Conservation (phyloP, 495 filamentous ascomycete species). For the Chlorociboria aeruginascens region DNA sequence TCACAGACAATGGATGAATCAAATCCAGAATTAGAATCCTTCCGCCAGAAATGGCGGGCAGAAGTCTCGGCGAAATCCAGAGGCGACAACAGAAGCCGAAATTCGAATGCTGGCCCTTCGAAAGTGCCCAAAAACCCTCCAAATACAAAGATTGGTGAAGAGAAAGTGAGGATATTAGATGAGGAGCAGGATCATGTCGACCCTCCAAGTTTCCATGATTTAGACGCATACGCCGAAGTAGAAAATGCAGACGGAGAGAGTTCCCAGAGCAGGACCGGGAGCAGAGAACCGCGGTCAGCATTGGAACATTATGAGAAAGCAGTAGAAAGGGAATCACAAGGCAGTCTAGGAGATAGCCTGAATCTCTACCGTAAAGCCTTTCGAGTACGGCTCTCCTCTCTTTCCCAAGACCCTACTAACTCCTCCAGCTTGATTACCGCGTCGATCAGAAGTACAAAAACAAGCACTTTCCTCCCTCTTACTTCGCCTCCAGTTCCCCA, state of each 20-base stretch:
- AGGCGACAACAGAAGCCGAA: not conserved
- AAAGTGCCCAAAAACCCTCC: constrained; percentile 10
- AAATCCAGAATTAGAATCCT: constrained; percentile 57
- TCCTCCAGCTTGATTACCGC: constrained; percentile 55
- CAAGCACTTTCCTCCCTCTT: constrained; percentile 67
- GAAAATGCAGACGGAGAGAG: constrained; percentile 3
- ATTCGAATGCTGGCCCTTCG: not conserved
- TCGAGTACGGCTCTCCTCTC: constrained; percentile 37
- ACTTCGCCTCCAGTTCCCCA: constrained; percentile 35
- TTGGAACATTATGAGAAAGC: constrained; percentile 90
- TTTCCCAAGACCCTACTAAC: constrained; percentile 5
- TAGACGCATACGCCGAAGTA: constrained; percentile 2
- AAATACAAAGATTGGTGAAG: constrained; percentile 1
- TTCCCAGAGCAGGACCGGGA: not conserved
- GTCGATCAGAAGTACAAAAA: constrained; percentile 80
- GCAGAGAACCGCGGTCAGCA: constrained; percentile 57
- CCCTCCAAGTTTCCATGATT: constrained; percentile 26
- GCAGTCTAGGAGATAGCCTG: constrained; percentile 81
- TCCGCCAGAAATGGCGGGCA: constrained; percentile 72
- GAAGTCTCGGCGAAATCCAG: constrained; percentile 51
- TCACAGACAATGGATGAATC: constrained; percentile 17
- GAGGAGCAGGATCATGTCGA: constrained; percentile 28
- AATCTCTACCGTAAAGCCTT: constrained; percentile 85
- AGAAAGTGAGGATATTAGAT: not conserved
- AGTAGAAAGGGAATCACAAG: constrained; percentile 74